Conservation (phyloP, 306 rosid genomes). For the Crotalaria pallida region DNA sequence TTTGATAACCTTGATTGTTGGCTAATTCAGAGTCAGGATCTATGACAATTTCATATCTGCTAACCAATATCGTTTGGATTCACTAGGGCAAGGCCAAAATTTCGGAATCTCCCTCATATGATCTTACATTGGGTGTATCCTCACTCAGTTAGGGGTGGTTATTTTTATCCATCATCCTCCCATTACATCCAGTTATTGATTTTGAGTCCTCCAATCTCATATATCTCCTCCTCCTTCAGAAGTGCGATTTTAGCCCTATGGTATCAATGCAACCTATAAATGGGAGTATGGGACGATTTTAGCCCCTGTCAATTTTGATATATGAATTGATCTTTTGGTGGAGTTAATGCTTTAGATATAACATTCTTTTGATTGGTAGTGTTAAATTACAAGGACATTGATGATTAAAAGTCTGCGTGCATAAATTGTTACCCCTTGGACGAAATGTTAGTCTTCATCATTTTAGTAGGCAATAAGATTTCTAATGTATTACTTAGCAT, state of each 20-base stretch:
- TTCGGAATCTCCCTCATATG: neutral
- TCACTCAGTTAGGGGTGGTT: neutral
- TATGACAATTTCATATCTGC: neutral
- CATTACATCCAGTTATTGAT: neutral
- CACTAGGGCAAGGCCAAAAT: neutral
- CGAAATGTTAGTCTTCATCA: neutral
- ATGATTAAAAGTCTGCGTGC: neutral
- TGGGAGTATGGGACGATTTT: neutral
- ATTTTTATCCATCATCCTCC: neutral
- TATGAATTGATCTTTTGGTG: neutral
- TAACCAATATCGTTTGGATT: constrained; percentile 8
- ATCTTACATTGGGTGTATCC: constrained; percentile 1
- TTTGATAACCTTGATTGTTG: too few relatives aligned
- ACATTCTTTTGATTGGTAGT: neutral
- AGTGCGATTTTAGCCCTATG: neutral
- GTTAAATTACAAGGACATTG: neutral
- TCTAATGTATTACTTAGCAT: neutral
- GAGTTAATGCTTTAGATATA: neutral
- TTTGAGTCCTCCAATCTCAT: too few relatives aligned
- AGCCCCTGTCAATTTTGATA: constrained; percentile 3
- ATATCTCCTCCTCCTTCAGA: neutral
- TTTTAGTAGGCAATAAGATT: neutral
- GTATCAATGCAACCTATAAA: neutral
- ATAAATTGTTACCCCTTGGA: neutral
- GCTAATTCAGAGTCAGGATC: neutral